Evolutionary conservation across 495 filamentous ascomycete genomes (phyloP).

Genomic region (Penicillium verhagenii): DNA sequence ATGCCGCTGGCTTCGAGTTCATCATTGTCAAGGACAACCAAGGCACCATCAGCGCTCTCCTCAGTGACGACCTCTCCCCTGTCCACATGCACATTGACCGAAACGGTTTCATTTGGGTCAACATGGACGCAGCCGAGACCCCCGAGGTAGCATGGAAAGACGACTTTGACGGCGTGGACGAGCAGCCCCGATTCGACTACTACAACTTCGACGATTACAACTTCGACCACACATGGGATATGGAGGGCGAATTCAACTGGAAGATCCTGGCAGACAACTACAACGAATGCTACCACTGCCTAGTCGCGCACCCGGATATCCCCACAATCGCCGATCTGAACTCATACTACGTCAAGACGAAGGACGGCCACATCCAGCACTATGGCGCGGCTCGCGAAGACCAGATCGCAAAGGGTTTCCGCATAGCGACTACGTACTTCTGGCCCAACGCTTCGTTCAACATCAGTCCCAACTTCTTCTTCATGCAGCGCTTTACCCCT

Average conservation of each 20-base stretch:
- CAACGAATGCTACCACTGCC: slow-evolving; percentile 54
- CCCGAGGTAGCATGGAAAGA: slow-evolving; percentile 42
- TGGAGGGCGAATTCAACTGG: slow-evolving; percentile 50
- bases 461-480: slow-evolving; percentile 49
- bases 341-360: slow-evolving; percentile 42
- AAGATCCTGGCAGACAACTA: slow-evolving; percentile 52
- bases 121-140: slow-evolving; percentile 37
- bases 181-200: slow-evolving; percentile 37
- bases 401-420: slow-evolving; percentile 33
- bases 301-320: slow-evolving; percentile 47
- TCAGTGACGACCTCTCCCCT: slow-evolving; percentile 42
- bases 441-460: slow-evolving; percentile 47
- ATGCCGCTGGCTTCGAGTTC: slow-evolving; percentile 47
- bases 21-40: slow-evolving; percentile 41
- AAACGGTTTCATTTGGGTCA: slow-evolving; percentile 52
- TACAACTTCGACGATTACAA: slow-evolving; percentile 46
- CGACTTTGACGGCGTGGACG: slow-evolving; percentile 41
- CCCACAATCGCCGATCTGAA: slow-evolving; percentile 40
- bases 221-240: slow-evolving; percentile 48
- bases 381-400: slow-evolving; percentile 37
- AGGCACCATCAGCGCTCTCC: slow-evolving; percentile 46
- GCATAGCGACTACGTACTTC: slow-evolving; percentile 42
- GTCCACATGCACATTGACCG: slow-evolving; percentile 43
- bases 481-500: slow-evolving; percentile 47
- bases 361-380: slow-evolving; percentile 39